A percentile compares a stretch with the other conserved stretches of the same genome.
These are phyloP conservation scores for Ceratocystis colombiana DNA, from an alignment of 2,329 filamentous ascomycete species.

Conservation along the genomic window DNA sequence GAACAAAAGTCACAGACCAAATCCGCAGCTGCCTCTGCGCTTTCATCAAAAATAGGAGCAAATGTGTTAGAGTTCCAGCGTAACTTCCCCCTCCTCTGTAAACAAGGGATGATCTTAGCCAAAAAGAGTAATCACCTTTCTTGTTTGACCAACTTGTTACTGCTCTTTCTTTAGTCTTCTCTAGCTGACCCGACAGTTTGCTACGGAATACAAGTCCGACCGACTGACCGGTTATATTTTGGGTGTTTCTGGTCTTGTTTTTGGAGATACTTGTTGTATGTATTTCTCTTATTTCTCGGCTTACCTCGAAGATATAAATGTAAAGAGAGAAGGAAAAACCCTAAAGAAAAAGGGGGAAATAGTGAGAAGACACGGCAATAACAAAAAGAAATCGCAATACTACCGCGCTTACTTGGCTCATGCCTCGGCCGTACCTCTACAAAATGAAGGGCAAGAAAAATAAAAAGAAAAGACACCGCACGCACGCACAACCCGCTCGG, in stretches of 20 bases:
- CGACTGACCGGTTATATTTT: not conserved
- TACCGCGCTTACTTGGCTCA: conserved; percentile 2
- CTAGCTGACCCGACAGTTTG: not conserved
- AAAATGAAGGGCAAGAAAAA: not conserved
- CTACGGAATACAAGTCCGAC: not conserved
- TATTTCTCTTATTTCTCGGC: not conserved
- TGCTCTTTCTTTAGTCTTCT: too few relatives aligned
- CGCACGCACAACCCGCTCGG: not conserved
- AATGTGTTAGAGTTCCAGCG: not conserved
- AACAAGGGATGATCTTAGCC: conserved; percentile 9
- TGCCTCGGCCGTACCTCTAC: conserved; percentile 2
- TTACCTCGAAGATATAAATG: not conserved
- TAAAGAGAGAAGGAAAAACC: not conserved
- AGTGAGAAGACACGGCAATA: not conserved
- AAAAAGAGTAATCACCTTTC: conserved; percentile 4
- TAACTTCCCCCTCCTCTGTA: not conserved
- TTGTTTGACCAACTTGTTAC: not conserved
- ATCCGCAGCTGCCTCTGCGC: not conserved
- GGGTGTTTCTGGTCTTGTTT: not conserved
- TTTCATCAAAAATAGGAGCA: not conserved
- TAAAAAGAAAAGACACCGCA: not conserved
- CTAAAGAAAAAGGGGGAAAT: not conserved
- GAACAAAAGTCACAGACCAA: not conserved
- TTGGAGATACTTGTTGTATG: not conserved
- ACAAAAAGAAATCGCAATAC: not conserved